Conservation (phyloP, 73 alveolate species). For the Uronychia binucleata region DNA sequence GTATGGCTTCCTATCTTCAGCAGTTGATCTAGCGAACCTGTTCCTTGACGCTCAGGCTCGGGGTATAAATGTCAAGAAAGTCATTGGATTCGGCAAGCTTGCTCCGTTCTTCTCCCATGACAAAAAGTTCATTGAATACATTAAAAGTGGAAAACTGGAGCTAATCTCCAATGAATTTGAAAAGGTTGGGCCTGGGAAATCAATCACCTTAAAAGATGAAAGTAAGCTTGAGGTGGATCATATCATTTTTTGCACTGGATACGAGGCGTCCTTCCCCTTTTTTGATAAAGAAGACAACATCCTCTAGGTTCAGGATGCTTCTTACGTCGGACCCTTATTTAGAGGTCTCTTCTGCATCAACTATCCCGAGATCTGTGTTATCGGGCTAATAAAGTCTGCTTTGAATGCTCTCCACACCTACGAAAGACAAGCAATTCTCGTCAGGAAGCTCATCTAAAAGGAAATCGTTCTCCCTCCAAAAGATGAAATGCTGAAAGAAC, state of each 20-base stretch:
- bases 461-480: background rate
- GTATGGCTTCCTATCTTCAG: background rate
- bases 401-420: background rate
- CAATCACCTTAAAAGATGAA: background rate
- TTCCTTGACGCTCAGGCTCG: background rate
- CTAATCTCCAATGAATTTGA: background rate
- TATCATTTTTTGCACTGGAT: background rate
- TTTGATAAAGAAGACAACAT: background rate
- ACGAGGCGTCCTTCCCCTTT: background rate
- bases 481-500: background rate
- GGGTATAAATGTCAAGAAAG: background rate
- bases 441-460: background rate
- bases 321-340: background rate
- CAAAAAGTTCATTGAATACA: background rate
- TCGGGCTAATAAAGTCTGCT: background rate
- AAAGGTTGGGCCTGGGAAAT: background rate
- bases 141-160: background rate
- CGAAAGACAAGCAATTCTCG: background rate
- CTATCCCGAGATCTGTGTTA: background rate
- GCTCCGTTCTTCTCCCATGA: background rate
- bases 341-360: background rate
- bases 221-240: background rate
- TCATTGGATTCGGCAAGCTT: background rate
- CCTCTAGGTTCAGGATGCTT: background rate
- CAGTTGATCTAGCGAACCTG: background rate